Evolutionary conservation across 495 filamentous ascomycete species (phyloP).

Genomic region (Tuber brumale): DNA sequence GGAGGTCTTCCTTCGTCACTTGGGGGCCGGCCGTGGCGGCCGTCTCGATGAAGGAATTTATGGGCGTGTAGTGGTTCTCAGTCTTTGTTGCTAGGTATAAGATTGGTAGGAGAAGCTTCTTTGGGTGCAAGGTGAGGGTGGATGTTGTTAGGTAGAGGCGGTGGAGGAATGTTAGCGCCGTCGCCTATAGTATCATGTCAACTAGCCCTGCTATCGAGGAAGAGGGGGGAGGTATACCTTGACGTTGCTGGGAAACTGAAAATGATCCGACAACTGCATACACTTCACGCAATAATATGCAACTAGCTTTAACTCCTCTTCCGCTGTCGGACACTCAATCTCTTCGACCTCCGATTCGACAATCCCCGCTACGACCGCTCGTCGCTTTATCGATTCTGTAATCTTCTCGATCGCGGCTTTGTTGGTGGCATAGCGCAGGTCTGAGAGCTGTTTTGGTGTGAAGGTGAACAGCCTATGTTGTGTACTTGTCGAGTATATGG

Average conservation of each 20-base stretch:
- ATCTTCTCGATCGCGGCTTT: conserved; percentile 64
- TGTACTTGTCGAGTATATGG: conserved; percentile 80
- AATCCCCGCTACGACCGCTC: conserved; percentile 8
- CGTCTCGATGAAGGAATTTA: conserved; percentile 57
- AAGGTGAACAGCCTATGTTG: conserved; percentile 95
- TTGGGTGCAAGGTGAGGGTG: conserved; percentile 87
- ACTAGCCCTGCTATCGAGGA: not conserved
- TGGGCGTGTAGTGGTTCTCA: conserved; percentile 70
- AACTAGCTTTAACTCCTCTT: conserved; percentile 77
- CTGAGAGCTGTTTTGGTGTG: conserved; percentile 61
- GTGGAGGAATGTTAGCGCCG: conserved; percentile 82
- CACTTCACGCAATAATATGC: conserved; percentile 69
- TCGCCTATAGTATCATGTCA: conserved; percentile 52
- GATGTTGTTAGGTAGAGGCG: conserved; percentile 94
- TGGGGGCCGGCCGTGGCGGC: conserved; percentile 55
- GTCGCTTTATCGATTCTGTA: conserved; percentile 53
- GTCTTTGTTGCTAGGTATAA: conserved; percentile 90
- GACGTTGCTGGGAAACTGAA: conserved; percentile 72
- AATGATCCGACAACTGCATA: conserved; percentile 66
- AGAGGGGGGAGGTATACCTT: conserved; percentile 48
- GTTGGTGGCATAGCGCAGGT: conserved; percentile 70
- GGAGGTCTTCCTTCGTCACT: conserved; percentile 65
- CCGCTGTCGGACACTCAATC: conserved; percentile 54
- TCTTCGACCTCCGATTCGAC: conserved; percentile 44
- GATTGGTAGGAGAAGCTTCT: conserved; percentile 73